Conservation (phyloP, 2,329 filamentous ascomycete species). For the Akanthomyces uredinophilus region DNA sequence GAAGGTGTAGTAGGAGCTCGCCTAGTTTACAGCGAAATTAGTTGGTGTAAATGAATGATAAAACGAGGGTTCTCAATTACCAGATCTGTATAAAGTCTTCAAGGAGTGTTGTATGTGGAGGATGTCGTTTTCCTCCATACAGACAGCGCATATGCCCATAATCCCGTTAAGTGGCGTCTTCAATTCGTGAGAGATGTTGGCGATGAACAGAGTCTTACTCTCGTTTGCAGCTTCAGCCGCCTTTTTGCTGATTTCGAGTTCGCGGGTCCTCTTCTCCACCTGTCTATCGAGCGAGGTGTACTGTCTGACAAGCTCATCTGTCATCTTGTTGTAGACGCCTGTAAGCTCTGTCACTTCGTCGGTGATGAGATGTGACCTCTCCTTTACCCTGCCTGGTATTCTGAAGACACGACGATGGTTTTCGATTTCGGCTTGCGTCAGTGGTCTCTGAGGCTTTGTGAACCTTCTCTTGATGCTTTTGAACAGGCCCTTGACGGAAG, state of each 20-base stretch:
- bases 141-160: slow-evolving; percentile 86
- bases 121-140: slow-evolving; percentile 85
- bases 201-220: slow-evolving; percentile 95
- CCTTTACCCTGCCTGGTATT: slow-evolving; percentile 77
- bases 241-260: slow-evolving; percentile 85
- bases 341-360: slow-evolving; percentile 85
- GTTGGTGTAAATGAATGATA: background rate
- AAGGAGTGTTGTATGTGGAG: slow-evolving; percentile 74
- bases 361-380: slow-evolving; percentile 68
- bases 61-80: slow-evolving; percentile 20
- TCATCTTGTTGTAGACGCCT: slow-evolving; percentile 87
- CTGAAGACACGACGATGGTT: slow-evolving; percentile 60
- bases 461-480: slow-evolving; percentile 34
- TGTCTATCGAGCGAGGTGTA: slow-evolving; percentile 81
- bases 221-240: slow-evolving; percentile 93
- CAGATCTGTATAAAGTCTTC: slow-evolving; percentile 84
- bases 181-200: slow-evolving; percentile 82
- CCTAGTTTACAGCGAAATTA: slow-evolving; percentile 25
- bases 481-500: slow-evolving; percentile 40
- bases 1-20: slow-evolving; percentile 75
- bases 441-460: slow-evolving; percentile 26
- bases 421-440: slow-evolving; percentile 27
- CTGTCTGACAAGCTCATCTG: slow-evolving; percentile 80
- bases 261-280: slow-evolving; percentile 73
- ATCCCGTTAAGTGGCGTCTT: slow-evolving; percentile 96